phyloP scores from a whole-genome alignment of 1,139 yeast genomes.

The Debaryomyces nepalensis region DNA sequence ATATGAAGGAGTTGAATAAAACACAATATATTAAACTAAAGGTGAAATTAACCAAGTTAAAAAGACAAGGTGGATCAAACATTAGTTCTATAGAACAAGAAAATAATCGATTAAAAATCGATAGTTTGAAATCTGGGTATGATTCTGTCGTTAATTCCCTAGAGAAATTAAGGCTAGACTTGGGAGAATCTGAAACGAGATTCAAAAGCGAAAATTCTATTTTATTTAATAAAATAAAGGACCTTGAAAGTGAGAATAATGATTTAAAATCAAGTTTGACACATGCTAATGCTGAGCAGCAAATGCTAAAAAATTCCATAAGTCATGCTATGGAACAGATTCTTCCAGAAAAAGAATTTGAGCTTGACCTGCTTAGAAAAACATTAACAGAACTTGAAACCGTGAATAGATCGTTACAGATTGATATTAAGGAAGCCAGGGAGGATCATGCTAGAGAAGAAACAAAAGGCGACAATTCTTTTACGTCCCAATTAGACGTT shows the following conservation, averaged over 20 bases:
- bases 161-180: constrained; percentile 22
- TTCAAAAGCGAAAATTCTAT: constrained; percentile 23
- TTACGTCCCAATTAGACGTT: no score
- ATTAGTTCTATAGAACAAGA: constrained; percentile 13
- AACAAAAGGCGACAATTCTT: no score
- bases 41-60: constrained; percentile 30
- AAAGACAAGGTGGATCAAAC: constrained; percentile 21
- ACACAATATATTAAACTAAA: constrained; percentile 47
- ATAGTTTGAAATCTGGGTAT: constrained; percentile 12
- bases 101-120: constrained; percentile 13
- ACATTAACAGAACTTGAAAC: constrained; percentile 19
- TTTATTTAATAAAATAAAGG: constrained; percentile 10
- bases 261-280: constrained; percentile 14
- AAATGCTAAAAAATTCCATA: neutral
- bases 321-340: constrained; percentile 19
- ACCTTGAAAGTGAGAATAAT: constrained; percentile 25
- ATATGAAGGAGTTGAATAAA: constrained; percentile 56
- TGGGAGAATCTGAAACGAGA: constrained; percentile 12
- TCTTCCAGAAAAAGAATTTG: constrained; percentile 31
- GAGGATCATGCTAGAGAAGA: neutral
- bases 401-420: constrained; percentile 12
- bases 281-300: neutral
- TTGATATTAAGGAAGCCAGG: constrained; percentile 4
- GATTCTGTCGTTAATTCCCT: constrained; percentile 3
- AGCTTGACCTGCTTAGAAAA: constrained; percentile 26